Base-by-base conservation (phyloP, 140 eudicot species). In the Bidens hawaiensis region DNA sequence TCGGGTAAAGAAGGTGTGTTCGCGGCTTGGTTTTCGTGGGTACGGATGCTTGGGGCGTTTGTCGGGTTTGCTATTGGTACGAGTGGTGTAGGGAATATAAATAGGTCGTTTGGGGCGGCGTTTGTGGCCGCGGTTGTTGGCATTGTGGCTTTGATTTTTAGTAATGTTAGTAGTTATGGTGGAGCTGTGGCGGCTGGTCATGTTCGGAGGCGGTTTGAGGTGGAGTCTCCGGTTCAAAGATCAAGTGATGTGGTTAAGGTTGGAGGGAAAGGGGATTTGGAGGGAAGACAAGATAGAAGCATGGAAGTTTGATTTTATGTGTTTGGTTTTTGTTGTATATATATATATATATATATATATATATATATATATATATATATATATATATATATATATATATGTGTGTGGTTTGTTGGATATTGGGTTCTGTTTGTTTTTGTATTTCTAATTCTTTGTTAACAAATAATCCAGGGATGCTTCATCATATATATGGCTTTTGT, bases 131-230 rank as follows among this genome's bases (percentile, higher is more conserved):
- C 81, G 9, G 75, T 81, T 16, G 17, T 77, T 34, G 96, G 94
- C 4, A 75, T 79, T 17, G 60, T 88, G 7, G 81, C 64, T 36
- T 52, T 88, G 83, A 75, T 84, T 18, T 88, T 88, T 73, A 86
- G 94, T 46, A 84, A 84, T 24, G 76, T 88, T 50, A 82, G 89
- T 64, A 88, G 80, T 72, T 84, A 79, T 34, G 77, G 82, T 31
- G 96, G 94, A 18, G 94, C 94, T 5, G 75, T 82, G 53, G 96
- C 87, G 2, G 96, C 94, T 4, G 94, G 96, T 10, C 86, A 79
- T 77, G 80, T 88, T 9, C 72, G 67, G 6, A 77, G 70, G 38
- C 70, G 78, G 0, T 65, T 80, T 33, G 83, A 72, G 74, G 68
- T 28, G 54, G 55, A 28, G 0, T 70, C 79, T 0, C 81, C 88